phyloP scores from a whole-genome alignment of 306 rosid species.

The Prosopis cineraria region DNA sequence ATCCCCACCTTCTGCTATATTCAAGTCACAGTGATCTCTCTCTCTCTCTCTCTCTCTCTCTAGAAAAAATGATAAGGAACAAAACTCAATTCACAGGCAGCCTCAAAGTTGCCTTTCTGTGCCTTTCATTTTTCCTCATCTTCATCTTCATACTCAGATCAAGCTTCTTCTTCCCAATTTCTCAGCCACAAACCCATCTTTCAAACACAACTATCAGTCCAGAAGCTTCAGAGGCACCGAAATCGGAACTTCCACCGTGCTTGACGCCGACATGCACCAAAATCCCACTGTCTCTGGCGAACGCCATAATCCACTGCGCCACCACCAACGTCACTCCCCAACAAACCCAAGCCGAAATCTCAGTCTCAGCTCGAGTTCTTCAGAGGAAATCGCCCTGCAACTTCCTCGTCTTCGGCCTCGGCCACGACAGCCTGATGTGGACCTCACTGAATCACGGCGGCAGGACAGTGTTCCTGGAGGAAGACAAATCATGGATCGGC shows the following conservation, averaged over 20 bases:
- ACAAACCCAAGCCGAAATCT: slow-evolving; percentile 70
- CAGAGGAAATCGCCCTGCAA: slow-evolving; percentile 80
- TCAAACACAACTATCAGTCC: slow-evolving; percentile 24
- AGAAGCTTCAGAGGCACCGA: slow-evolving; percentile 12
- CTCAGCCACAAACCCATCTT: slow-evolving; percentile 43
- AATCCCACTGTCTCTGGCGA: slow-evolving; percentile 67
- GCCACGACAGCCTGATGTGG: slow-evolving; percentile 96
- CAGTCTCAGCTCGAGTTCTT: slow-evolving; percentile 66
- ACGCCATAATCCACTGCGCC: slow-evolving; percentile 80
- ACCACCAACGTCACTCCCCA: slow-evolving; percentile 88
- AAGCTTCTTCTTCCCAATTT: slow-evolving; percentile 39
- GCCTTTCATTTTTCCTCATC: slow-evolving; percentile 44
- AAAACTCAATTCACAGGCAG: slow-evolving; percentile 41
- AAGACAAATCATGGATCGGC: slow-evolving; percentile 74
- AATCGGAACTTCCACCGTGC: not conserved
- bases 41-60: not conserved
- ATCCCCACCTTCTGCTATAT: not conserved
- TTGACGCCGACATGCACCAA: slow-evolving; percentile 60
- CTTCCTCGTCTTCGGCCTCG: slow-evolving; percentile 84
- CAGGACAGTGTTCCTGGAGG: slow-evolving; percentile 83
- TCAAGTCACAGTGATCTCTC: slow-evolving; percentile 18
- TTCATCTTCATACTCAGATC: slow-evolving; percentile 54
- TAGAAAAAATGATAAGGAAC: slow-evolving; percentile 37
- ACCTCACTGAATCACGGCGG: slow-evolving; percentile 85
- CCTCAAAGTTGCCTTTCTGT: slow-evolving; percentile 55